These are phyloP conservation scores for Citrullus mucosospermus DNA, from an alignment of 306 rosid species.

Conservation along the genomic window DNA sequence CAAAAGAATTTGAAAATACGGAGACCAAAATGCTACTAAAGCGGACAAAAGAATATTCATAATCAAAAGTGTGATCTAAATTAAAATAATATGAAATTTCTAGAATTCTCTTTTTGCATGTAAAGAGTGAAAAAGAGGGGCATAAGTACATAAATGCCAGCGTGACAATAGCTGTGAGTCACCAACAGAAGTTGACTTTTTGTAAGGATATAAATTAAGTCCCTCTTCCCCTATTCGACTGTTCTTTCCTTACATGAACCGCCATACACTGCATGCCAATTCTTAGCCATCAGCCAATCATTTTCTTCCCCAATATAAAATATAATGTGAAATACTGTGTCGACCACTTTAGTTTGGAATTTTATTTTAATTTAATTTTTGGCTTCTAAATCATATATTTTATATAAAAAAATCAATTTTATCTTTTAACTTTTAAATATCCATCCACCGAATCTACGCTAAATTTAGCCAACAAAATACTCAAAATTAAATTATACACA, in stretches of 20 bases:
- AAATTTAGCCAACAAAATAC: too few relatives aligned
- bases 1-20: too few relatives aligned
- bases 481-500: too few relatives aligned
- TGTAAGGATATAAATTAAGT: not conserved
- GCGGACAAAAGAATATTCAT: not conserved
- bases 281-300: not conserved
- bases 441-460: too few relatives aligned
- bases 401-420: too few relatives aligned
- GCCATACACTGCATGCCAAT: not conserved
- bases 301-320: not conserved
- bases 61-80: not conserved
- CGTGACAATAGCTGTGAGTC: constrained; percentile 9
- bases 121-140: not conserved
- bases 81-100: not conserved
- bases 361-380: too few relatives aligned
- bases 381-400: too few relatives aligned
- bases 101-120: not conserved
- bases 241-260: not conserved
- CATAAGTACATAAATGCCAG: not conserved
- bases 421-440: too few relatives aligned
- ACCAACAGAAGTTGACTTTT: not conserved
- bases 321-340: too few relatives aligned
- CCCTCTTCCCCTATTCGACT: not conserved
- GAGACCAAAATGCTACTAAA: too few relatives aligned
- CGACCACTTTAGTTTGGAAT: not conserved